Base-by-base conservation (phyloP, 495 filamentous ascomycete genomes). In the Neurospora tetrasperma region DNA sequence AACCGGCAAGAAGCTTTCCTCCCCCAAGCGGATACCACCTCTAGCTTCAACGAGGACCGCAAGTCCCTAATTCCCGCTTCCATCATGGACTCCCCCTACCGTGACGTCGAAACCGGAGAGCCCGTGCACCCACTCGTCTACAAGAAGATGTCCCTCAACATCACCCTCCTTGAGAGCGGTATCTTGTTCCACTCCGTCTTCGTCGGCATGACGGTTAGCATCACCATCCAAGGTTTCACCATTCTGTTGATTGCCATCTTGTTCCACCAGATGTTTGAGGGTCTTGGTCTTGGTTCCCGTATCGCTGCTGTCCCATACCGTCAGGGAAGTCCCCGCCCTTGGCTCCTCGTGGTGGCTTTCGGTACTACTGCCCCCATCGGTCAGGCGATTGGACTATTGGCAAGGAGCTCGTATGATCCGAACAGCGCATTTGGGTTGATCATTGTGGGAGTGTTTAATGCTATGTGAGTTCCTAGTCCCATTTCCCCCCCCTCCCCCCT, bases 211-310 rank as follows among this genome's bases (percentile, higher is more conserved):
- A 89, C 90, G 1, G 80, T 92, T 69, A 88, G 85, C 72, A 89
- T 92, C 74, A 86, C 89, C 62, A 87, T 86, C 7, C 85, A 89
- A 5, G 87, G 89, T 31, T 92, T 91, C 77, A 79, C 90, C 73
- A 84, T 91, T 12, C 85, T 94, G 8, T 86, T 92, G 2, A 82
- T 92, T 31, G 90, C 90, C 71, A 91, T 92, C 68, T 79, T 86
- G 54, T 92, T 92, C 84, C 90, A 92, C 77, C 87, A 92, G 79
- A 89, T 88, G 75, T 92, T 92, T 76, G 90, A 92, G 80, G 90
- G 90, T 69, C 87, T 92, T 20, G 90, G 89, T 35, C 85, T 92
- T 0, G 90, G 90, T 20, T 86, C 86, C 12, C 89, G 90, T 72
- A 89, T 89, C 69, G 88, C 88, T 7, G 84, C 83, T 5, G 84